phyloP scores from a whole-genome alignment of 2,329 filamentous ascomycete species.

The Fusarium chaquense region DNA sequence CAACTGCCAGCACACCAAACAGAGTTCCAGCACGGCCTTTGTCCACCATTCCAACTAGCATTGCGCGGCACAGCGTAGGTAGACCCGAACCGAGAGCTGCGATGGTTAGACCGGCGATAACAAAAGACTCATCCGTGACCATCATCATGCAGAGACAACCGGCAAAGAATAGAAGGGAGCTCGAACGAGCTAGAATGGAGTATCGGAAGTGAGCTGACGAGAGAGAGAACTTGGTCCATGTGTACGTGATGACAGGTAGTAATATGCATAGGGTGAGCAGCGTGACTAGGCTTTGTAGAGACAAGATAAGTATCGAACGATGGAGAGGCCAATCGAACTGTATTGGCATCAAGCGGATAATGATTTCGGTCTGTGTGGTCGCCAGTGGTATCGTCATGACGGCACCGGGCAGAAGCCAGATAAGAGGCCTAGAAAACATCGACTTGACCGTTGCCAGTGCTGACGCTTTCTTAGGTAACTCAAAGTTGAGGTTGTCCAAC shows the following conservation, averaged over 20 bases:
- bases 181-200: constrained; percentile 34
- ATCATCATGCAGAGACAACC: constrained; percentile 45
- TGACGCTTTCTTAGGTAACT: constrained; percentile 1
- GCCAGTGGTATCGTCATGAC: constrained; percentile 41
- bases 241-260: constrained; percentile 32
- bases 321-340: constrained; percentile 44
- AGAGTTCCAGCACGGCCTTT: constrained; percentile 38
- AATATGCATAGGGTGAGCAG: constrained; percentile 42
- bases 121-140: constrained; percentile 31
- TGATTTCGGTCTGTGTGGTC: constrained; percentile 39
- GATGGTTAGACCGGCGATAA: constrained; percentile 40
- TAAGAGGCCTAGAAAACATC: constrained; percentile 37
- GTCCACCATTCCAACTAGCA: constrained; percentile 35
- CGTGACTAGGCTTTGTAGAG: constrained; percentile 40
- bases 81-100: constrained; percentile 45
- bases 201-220: constrained; percentile 23
- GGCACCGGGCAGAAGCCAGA: constrained; percentile 44
- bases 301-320: constrained; percentile 41
- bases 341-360: constrained; percentile 45
- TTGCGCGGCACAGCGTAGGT: constrained; percentile 44
- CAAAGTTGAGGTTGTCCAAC: background rate
- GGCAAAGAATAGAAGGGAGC: constrained; percentile 39
- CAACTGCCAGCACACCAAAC: constrained; percentile 44
- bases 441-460: constrained; percentile 13
- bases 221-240: constrained; percentile 18